Evolutionary conservation across 2,329 filamentous ascomycete genomes (phyloP).

Genomic region (Ophiocordyceps robertsii): DNA sequence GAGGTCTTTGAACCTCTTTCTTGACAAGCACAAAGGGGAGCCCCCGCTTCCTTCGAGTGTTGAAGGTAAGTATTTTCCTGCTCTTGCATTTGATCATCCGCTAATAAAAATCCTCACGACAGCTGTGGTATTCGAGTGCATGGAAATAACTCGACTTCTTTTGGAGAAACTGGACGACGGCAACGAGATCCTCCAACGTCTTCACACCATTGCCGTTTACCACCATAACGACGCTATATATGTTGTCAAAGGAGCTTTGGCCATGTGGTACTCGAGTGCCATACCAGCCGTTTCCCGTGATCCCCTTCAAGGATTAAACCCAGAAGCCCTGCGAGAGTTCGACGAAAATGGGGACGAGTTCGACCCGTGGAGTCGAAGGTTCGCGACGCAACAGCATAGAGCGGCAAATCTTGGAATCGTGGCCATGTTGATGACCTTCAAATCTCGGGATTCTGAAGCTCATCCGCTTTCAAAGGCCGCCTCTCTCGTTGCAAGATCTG

Average conservation of each 20-base stretch:
- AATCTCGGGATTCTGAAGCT: slow-evolving; percentile 5
- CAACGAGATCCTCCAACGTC: slow-evolving; percentile 6
- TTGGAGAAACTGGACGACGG: not conserved
- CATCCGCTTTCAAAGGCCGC: slow-evolving; percentile 7
- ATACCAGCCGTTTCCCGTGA: slow-evolving; percentile 5
- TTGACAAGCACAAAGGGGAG: slow-evolving; percentile 2
- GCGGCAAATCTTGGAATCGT: slow-evolving; percentile 12
- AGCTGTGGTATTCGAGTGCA: slow-evolving; percentile 3
- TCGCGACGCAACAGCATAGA: slow-evolving; percentile 4
- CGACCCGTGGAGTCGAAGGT: slow-evolving; percentile 2
- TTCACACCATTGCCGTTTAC: not conserved
- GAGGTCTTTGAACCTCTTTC: slow-evolving; percentile 4
- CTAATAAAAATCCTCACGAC: not conserved
- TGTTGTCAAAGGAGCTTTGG: slow-evolving; percentile 6
- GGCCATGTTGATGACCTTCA: slow-evolving; percentile 10
- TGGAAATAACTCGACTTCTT: slow-evolving; percentile 3
- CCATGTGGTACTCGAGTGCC: slow-evolving; percentile 8
- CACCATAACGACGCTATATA: slow-evolving; percentile 2
- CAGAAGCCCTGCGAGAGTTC: not conserved
- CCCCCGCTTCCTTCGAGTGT: not conserved
- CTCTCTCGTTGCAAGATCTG: slow-evolving; percentile 6
- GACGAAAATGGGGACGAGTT: slow-evolving; percentile 1
- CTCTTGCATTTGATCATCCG: not conserved
- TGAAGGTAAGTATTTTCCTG: not conserved
- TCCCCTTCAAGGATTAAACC: slow-evolving; percentile 6